Percentiles rank a stretch among this genome's conserved stretches.
phyloP scores from a whole-genome alignment of 768 basidiomycete genomes.

The Lactarius hengduanensis region DNA sequence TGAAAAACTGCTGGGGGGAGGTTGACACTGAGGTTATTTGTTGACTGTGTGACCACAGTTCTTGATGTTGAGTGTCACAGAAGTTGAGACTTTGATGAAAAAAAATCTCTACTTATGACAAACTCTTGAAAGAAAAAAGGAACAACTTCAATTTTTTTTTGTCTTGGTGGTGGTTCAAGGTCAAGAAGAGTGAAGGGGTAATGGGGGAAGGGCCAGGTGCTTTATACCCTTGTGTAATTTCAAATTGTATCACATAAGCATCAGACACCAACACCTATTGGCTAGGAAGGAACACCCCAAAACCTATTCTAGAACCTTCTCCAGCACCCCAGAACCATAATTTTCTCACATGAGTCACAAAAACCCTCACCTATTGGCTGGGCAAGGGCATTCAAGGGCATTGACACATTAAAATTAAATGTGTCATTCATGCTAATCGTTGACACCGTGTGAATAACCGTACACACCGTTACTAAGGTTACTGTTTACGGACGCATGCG shows the following conservation, averaged over 20 bases:
- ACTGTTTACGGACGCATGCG: background rate
- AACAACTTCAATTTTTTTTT: background rate
- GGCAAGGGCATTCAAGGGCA: background rate
- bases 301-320: background rate
- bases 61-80: background rate
- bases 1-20: background rate
- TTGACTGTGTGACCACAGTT: background rate
- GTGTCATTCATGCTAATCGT: background rate
- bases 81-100: background rate
- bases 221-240: conserved; percentile 13
- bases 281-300: background rate
- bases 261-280: background rate
- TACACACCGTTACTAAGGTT: background rate
- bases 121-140: background rate
- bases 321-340: background rate
- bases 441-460: background rate
- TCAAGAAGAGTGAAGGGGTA: background rate
- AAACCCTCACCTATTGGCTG: background rate
- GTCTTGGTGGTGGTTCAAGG: conserved; percentile 9
- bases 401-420: too few species aligned
- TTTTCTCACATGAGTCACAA: background rate
- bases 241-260: conserved; percentile 13
- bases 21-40: background rate
- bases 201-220: background rate
- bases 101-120: conserved; percentile 2